A percentile compares a stretch with the other conserved stretches of the same genome.
Conservation (phyloP, 345 rosid species). For the Jatropha curcas region DNA sequence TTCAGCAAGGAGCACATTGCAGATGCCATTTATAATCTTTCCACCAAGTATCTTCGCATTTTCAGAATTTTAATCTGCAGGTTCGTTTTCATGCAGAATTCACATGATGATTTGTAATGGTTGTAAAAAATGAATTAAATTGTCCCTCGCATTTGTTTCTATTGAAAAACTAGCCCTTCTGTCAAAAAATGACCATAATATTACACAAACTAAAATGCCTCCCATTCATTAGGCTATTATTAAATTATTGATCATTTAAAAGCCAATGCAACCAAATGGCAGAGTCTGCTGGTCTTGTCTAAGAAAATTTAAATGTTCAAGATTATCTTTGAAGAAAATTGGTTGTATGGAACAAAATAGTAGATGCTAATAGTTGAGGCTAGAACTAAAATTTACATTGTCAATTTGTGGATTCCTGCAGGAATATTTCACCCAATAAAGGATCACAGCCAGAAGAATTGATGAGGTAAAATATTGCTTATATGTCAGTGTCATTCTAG, state of each 20-base stretch:
- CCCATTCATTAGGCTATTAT: too few species aligned
- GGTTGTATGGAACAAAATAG: background rate
- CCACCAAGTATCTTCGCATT: conserved; percentile 78
- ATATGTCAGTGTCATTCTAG: background rate
- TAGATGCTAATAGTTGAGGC: background rate
- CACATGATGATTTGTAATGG: conserved; percentile 1
- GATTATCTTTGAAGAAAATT: background rate
- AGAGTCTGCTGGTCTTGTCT: background rate
- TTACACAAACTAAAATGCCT: too few species aligned
- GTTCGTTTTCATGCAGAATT: conserved; percentile 34
- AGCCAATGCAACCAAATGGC: background rate
- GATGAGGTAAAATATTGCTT: conserved; percentile 59
- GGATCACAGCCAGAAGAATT: conserved; percentile 59
- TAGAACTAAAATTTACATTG: background rate
- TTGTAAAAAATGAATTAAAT: conserved; percentile 11
- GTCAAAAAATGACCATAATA: too few species aligned
- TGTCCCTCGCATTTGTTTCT: too few species aligned
- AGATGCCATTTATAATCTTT: conserved; percentile 79
- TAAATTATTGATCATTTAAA: too few species aligned
- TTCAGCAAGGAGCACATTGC: conserved; percentile 75
- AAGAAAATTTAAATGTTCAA: background rate
- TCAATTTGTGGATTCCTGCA: conserved; percentile 32
- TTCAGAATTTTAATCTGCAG: conserved; percentile 64
- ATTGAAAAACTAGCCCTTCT: too few species aligned
- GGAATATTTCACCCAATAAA: conserved; percentile 40